A percentile compares a stretch with the other conserved stretches of the same genome.
phyloP scores from a whole-genome alignment of 306 rosid genomes.

The Vigna nakashimae region DNA sequence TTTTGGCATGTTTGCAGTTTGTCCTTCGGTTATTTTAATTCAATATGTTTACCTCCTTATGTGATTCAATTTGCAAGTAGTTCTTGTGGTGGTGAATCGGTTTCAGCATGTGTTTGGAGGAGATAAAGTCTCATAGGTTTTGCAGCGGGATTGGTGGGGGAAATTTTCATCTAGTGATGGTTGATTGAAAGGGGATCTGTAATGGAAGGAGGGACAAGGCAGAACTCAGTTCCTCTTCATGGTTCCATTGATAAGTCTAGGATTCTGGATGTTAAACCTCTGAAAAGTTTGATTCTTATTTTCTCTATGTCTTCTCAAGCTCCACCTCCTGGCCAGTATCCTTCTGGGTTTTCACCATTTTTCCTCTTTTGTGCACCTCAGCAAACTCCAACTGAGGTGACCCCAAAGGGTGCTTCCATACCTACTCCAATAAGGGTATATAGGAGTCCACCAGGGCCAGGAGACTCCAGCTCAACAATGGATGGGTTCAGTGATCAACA shows the following conservation, averaged over 20 bases:
- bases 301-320: conserved; percentile 50
- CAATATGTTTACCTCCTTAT: no score
- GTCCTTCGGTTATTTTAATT: no score
- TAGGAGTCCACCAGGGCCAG: conserved; percentile 42
- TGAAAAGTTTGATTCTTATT: conserved; percentile 63
- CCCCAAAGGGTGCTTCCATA: conserved; percentile 19
- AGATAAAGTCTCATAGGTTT: no score
- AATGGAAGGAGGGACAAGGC: conserved; percentile 63
- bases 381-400: conserved; percentile 11
- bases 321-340: conserved; percentile 46
- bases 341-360: conserved; percentile 64
- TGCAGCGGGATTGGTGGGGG: not conserved
- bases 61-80: no score
- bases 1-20: no score
- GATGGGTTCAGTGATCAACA: conserved; percentile 39
- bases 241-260: conserved; percentile 59
- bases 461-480: conserved; percentile 30
- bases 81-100: no score
- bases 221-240: conserved; percentile 52
- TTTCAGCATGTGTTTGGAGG: no score
- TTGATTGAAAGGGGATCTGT: conserved; percentile 43
- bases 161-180: not conserved
- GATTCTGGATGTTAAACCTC: conserved; percentile 70
- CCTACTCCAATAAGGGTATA: conserved; percentile 36
- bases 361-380: conserved; percentile 64